Evolutionary conservation across 495 filamentous ascomycete genomes (phyloP).

Genomic region (Stereocaulon alpinum): DNA sequence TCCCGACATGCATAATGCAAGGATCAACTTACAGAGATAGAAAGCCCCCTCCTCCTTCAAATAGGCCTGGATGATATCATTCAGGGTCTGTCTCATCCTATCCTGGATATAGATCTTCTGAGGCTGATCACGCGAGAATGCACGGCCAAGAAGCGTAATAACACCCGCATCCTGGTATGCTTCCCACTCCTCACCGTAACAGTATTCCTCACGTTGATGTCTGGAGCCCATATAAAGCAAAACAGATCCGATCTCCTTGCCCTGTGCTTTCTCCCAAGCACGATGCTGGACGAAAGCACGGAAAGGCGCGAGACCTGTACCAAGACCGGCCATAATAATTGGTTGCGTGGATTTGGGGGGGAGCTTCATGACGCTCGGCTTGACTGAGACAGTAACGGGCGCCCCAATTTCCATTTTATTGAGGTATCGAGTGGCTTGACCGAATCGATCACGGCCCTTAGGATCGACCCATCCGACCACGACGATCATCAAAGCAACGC

Average conservation of each 20-base stretch:
- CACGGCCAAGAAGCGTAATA: constrained; percentile 84
- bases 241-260: constrained; percentile 86
- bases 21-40: constrained; percentile 59
- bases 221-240: constrained; percentile 94
- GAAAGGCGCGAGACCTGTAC: constrained; percentile 94
- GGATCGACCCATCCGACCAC: constrained; percentile 92
- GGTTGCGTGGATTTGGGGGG: constrained; percentile 75
- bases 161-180: constrained; percentile 92
- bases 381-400: constrained; percentile 79
- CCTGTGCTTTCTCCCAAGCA: constrained; percentile 89
- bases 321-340: constrained; percentile 98
- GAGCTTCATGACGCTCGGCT: constrained; percentile 96
- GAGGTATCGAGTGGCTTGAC: constrained; percentile 85
- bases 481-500: constrained; percentile 90
- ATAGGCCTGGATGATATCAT: constrained; percentile 83
- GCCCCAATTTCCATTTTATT: constrained; percentile 61
- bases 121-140: constrained; percentile 92
- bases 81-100: constrained; percentile 80
- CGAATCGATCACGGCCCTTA: constrained; percentile 78
- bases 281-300: constrained; percentile 97
- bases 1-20: background rate
- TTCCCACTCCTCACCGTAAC: constrained; percentile 99
- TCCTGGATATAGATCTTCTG: constrained; percentile 99
- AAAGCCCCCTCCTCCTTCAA: constrained; percentile 80
- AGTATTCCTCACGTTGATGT: constrained; percentile 95